Percentiles rank a stretch among this genome's conserved stretches.
These are phyloP conservation scores for Suillus americanus DNA, from an alignment of 768 basidiomycete species.

Conservation along the genomic window DNA sequence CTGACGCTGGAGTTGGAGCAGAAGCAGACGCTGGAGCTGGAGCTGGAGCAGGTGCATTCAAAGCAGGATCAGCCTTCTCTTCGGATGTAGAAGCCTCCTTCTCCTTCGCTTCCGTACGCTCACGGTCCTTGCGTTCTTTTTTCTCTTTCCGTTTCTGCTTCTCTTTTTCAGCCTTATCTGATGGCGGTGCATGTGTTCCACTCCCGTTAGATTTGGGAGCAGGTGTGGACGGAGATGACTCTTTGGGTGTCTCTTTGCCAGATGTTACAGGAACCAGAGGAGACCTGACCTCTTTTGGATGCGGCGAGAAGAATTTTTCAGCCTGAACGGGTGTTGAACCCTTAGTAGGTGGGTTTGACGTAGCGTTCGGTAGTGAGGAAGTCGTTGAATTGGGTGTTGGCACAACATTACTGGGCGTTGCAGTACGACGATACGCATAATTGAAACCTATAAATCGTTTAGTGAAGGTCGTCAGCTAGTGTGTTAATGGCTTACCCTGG, in stretches of 20 bases:
- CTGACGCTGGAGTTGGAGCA: not conserved
- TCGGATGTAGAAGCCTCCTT: conserved; percentile 32
- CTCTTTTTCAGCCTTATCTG: conserved; percentile 56
- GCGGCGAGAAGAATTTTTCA: conserved; percentile 36
- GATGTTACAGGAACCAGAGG: conserved; percentile 33
- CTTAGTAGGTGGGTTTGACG: conserved; percentile 33
- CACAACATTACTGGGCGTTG: conserved; percentile 48
- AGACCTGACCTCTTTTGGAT: conserved; percentile 33
- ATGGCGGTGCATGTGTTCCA: conserved; percentile 25
- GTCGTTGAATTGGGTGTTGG: conserved; percentile 61
- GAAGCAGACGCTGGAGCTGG: not conserved
- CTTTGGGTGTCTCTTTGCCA: conserved; percentile 26
- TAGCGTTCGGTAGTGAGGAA: conserved; percentile 46
- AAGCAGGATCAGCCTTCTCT: conserved; percentile 32
- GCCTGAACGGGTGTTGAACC: conserved; percentile 33
- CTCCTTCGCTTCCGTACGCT: conserved; percentile 42
- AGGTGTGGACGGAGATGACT: conserved; percentile 35
- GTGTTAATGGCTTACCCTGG: conserved; percentile 60
- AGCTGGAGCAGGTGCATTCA: conserved; percentile 7
- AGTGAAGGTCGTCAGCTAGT: conserved; percentile 6
- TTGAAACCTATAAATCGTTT: conserved; percentile 71
- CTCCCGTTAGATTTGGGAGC: conserved; percentile 32
- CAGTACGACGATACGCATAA: conserved; percentile 86
- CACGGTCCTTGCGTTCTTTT: conserved; percentile 61
- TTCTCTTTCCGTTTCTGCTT: conserved; percentile 60